These are phyloP conservation scores for Didymella pomorum DNA, from an alignment of 2,329 filamentous ascomycete genomes.

Conservation along the genomic window DNA sequence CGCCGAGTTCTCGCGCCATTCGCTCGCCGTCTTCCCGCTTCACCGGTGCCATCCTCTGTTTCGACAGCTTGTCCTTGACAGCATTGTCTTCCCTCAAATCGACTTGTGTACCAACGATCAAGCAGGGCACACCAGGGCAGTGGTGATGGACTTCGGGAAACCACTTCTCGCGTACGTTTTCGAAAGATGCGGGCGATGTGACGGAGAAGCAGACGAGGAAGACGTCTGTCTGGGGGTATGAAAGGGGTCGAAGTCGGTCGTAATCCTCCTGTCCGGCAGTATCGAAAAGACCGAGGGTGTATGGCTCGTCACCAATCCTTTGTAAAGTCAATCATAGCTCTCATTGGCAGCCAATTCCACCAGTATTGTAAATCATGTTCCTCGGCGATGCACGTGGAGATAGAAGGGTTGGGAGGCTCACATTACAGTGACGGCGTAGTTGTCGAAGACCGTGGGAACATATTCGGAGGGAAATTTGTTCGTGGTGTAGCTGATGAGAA, in stretches of 20 bases:
- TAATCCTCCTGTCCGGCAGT: conserved; percentile 99
- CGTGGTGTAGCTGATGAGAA: conserved; percentile 98
- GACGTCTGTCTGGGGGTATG: conserved; percentile 97
- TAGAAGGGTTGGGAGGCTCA: conserved; percentile 61
- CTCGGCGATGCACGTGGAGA: background rate
- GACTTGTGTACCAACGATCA: conserved; percentile 97
- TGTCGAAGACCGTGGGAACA: conserved; percentile 98
- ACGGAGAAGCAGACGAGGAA: conserved; percentile 99
- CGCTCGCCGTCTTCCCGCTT: conserved; percentile 90
- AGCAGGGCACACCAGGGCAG: conserved; percentile 94
- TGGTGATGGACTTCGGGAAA: conserved; percentile 99
- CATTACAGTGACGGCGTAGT: conserved; percentile 99
- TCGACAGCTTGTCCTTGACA: conserved; percentile 88
- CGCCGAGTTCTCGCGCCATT: conserved; percentile 97
- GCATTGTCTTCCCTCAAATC: conserved; percentile 90
- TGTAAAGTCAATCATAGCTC: conserved; percentile 35
- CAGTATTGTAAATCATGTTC: background rate
- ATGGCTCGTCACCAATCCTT: conserved; percentile 99
- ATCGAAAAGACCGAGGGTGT: conserved; percentile 96
- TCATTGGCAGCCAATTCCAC: background rate
- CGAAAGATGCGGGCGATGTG: conserved; percentile 95
- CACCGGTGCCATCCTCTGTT: conserved; percentile 96
- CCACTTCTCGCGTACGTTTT: conserved; percentile 99
- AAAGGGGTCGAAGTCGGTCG: conserved; percentile 92
- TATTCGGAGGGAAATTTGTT: conserved; percentile 99